Evolutionary conservation across 2,329 filamentous ascomycete genomes (phyloP), one percentile per base, ranked within the genome.

Genomic region (Verticillium albo-atrum): DNA sequence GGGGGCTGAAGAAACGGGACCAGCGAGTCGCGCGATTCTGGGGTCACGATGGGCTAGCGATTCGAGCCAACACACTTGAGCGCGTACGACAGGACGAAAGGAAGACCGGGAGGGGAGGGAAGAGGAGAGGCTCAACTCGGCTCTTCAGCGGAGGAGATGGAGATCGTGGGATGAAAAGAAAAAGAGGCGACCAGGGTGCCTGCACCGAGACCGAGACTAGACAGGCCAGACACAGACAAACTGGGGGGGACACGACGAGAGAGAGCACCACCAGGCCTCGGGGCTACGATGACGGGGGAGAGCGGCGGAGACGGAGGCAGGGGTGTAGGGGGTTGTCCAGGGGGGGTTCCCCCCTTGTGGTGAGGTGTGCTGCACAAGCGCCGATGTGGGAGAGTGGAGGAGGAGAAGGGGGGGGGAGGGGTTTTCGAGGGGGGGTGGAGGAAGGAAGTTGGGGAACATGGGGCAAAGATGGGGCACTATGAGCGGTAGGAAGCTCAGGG

Each of bases 361-460:
- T 56, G 54, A 28, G 30, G 52, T 32, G 37, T 23, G 37, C 26
- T 54, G 52, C 54, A 56, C 34, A 47, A 27, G 34, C 34, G 54
- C 54, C 32, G 25, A 42, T 56, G 54, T 56, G 54, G 54, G 54
- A 56, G 34, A 47, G 54, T 56, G 54, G 54, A 56, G 54, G 54
- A 56, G 54, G 54, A 56, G 54, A 25, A 30, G 54, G 23, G 34
- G 32, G 32, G 54, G 23, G 54, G 32, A 55, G 54, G 54, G 54
- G 32, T 25, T 42, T 32, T 23, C 27, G 52, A 37, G 34, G 54
- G 54, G 23, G 35, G 54, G 54, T 37, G 34, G 54, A 56, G 54
- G 54, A 47, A 26, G 54, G 54, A 56, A 56, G 54, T 56, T 56
- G 54, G 54, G 54, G 54, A 56, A 56, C 54, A 37, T 47, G 54